A percentile compares a stretch with the other conserved stretches of the same genome.
These are phyloP conservation scores for Trametes villosa DNA, from an alignment of 768 basidiomycete genomes.

Conservation along the genomic window DNA sequence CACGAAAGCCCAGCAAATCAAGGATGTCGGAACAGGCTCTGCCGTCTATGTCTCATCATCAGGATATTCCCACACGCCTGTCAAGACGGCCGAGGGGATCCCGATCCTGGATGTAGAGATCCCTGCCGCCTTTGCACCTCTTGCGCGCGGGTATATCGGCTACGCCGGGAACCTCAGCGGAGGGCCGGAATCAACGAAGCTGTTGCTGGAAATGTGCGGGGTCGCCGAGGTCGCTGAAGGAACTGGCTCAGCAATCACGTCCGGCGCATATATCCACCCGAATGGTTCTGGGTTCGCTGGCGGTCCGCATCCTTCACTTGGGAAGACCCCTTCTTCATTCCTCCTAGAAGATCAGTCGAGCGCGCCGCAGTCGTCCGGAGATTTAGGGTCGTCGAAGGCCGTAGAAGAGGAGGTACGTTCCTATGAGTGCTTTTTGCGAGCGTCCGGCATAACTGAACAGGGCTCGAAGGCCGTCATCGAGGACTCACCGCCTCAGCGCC, in stretches of 20 bases:
- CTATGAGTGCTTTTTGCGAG: no score
- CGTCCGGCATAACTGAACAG: neutral
- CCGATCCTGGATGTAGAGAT: no score
- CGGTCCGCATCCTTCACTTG: no score
- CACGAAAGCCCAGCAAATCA: neutral
- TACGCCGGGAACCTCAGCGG: slow-evolving; percentile 40
- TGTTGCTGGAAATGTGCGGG: slow-evolving; percentile 40
- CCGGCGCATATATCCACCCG: no score
- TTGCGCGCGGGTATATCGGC: slow-evolving; percentile 36
- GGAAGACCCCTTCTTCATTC: no score
- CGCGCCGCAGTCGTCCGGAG: no score
- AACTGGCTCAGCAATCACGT: neutral
- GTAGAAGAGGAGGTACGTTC: no score
- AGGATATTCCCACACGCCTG: no score
- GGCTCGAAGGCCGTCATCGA: neutral
- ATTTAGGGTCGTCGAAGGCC: no score
- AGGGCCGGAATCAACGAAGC: slow-evolving; percentile 34
- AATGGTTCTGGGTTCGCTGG: no score
- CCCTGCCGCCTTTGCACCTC: neutral
- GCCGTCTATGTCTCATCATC: neutral
- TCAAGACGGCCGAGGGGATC: neutral
- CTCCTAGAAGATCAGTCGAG: no score
- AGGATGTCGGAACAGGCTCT: neutral
- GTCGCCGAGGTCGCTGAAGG: neutral
- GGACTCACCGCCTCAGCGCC: no score